These are phyloP conservation scores for Chenopodium formosanum DNA, from an alignment of 148 eudicot genomes.

Conservation along the genomic window DNA sequence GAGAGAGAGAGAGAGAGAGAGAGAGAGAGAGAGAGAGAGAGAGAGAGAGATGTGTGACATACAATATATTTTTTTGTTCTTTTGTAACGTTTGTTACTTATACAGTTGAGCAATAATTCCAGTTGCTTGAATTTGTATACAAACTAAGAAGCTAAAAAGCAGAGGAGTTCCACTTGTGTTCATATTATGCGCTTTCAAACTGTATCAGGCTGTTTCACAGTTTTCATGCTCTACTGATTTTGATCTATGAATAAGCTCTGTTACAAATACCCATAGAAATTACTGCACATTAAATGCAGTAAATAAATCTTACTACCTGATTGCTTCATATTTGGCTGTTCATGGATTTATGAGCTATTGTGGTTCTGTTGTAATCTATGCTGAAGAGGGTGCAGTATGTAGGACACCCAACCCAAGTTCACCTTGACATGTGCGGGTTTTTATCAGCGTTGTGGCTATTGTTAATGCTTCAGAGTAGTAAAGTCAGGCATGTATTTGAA, in stretches of 20 bases:
- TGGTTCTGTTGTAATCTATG: background rate
- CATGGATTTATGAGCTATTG: background rate
- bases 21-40: constrained; percentile 11
- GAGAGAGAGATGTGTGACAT: constrained; percentile 26
- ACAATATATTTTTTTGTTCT: constrained; percentile 26
- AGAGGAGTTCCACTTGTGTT: constrained; percentile 23
- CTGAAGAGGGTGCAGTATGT: background rate
- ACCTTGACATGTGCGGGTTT: background rate
- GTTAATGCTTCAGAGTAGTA: background rate
- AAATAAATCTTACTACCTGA: background rate
- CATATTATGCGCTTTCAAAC: constrained; percentile 12
- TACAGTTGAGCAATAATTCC: constrained; percentile 59
- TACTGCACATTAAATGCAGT: background rate
- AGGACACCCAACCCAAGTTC: background rate
- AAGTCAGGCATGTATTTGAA: background rate
- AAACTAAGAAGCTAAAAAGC: constrained; percentile 20
- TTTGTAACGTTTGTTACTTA: constrained; percentile 27
- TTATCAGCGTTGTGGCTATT: background rate
- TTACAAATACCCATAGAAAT: background rate
- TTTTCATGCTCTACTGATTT: too few species aligned
- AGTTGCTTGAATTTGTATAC: constrained; percentile 60
- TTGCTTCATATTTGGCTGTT: background rate
- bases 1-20: constrained; percentile 21
- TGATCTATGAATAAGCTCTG: background rate
- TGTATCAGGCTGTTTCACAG: background rate